Base-by-base conservation (phyloP, 495 filamentous ascomycete species). In the Daldinia concentrica region DNA sequence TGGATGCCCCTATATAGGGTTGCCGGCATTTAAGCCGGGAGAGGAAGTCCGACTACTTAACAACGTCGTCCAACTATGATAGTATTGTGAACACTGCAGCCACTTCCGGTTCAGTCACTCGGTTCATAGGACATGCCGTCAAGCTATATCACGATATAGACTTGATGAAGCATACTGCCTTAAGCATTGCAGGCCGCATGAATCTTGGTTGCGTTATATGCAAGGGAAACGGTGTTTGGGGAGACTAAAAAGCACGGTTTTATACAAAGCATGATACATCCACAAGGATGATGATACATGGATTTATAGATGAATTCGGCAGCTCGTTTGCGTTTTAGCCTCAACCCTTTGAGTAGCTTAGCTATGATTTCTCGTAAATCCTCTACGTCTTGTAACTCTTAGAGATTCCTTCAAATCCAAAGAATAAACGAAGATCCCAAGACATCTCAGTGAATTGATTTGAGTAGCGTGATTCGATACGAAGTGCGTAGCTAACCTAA, bases 11-110 rank as follows among this genome's bases (percentile, higher is more conserved):
- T 98, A 97, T 80, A 89, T 96, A 68, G 96, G 95, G 8, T 83
- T 98, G 59, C 95, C 96, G 2, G 90, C 95, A 6, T 99, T 99
- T 82, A 97, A 97, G 86, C 93, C 92, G 4, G 96, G 95, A 3
- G 94, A 99, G 84, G 93, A 98, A 81, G 93, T 98, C 37, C 84
- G 88, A 77, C 83, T 99, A 30, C 66, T 95, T 69, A 94, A 96
- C 76, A 91, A 97, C 74, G 88, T 91, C 67, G 89, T 92, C 14
- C 96, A 98, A 83, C 80, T 99, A 56, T 99, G 77, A 84, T 34
- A 29, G 26, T 39, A 57, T 27, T 12, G 2, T 26, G 17, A 54
- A 12, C 54, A 36, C 12, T 15, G 19, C 22, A 48, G 50, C 29
- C 36, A 30, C n/a, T 50, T 39, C 32, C 26, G 43, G 55, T 34